These are phyloP conservation scores for Vigna unguiculata DNA, from an alignment of 306 rosid species.

Conservation along the genomic window DNA sequence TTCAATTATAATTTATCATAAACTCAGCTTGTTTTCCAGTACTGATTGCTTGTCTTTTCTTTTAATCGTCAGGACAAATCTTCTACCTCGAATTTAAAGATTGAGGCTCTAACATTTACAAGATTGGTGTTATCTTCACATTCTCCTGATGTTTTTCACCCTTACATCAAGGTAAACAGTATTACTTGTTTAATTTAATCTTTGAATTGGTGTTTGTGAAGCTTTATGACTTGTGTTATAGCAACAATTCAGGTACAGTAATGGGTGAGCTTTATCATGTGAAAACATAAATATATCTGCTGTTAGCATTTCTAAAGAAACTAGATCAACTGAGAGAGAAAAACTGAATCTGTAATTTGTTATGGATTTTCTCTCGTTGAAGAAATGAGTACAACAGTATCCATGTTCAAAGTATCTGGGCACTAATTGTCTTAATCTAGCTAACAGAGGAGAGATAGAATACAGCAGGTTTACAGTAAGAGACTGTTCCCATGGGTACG, in stretches of 20 bases:
- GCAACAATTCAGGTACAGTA: constrained; percentile 20
- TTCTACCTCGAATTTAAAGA: constrained; percentile 97
- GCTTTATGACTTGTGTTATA: constrained; percentile 17
- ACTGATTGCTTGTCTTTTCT: constrained; percentile 38
- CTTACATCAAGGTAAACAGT: constrained; percentile 77
- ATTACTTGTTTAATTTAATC: constrained; percentile 23
- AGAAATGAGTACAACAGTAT: too few species aligned
- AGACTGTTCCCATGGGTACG: too few species aligned
- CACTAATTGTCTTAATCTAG: too few species aligned
- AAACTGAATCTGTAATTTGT: too few species aligned
- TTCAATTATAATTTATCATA: constrained; percentile 19
- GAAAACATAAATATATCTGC: constrained; percentile 18
- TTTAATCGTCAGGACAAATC: constrained; percentile 77
- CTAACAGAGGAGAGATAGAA: too few species aligned
- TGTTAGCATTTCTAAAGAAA: too few species aligned
- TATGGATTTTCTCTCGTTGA: too few species aligned
- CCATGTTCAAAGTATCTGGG: too few species aligned
- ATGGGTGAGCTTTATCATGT: constrained; percentile 11
- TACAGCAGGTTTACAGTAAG: too few species aligned
- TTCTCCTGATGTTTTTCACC: constrained; percentile 94
- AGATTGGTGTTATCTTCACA: constrained; percentile 93
- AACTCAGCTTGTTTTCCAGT: constrained; percentile 9
- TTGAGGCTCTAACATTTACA: constrained; percentile 92
- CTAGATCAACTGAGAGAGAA: too few species aligned
- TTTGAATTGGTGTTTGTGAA: constrained; percentile 23